Base-by-base conservation (phyloP, 2,329 filamentous ascomycete genomes). In the Aspergillus terreus region DNA sequence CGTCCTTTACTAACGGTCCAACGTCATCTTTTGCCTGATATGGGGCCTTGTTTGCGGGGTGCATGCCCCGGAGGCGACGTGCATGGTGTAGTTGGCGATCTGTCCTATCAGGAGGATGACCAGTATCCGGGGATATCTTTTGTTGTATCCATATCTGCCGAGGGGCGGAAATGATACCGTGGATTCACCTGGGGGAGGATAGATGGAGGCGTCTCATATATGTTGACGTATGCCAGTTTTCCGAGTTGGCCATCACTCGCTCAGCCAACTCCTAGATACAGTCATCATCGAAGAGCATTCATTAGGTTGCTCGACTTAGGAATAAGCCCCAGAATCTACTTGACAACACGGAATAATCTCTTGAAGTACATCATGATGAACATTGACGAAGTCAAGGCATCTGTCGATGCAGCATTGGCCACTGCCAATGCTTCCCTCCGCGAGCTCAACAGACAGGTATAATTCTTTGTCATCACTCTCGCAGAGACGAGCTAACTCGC, bases 401-500 rank as follows among this genome's bases (percentile, higher is more conserved):
- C 55, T 5, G 56, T 63, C 4, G 58, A 67, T 51, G 51, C 46
- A 12, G 51, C 57, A 0, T 33, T 67, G 9, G 51, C 56, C 4
- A 48, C 45, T 3, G 25, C 63, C 25, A 43, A 63, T 6, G 40
- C 58, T 4, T 56, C 62, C 1, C 47, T 67, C 6, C 53, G 63
- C 25, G 57, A 61, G 9, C 47, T 67, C n/a, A 67, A 67, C 43
- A 45, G 56, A 25, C 53, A 63, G 50, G 64, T 66, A 57, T 3
- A 6, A 21, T 27, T 12, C 47, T 11, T 6, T 21, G n/a, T 4
- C 25, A 6, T 10, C 32, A 9, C 23, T 17, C n/a, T 23, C 6
- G 25, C 14, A n/a, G 9, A 4, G 10, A 10, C 14, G 11, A 4
- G 12, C 19, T 19, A n/a, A 5, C 2, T 44, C 6, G 12, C 46